Conservation (phyloP, 495 filamentous ascomycete genomes). For the Glonium stellatum region DNA sequence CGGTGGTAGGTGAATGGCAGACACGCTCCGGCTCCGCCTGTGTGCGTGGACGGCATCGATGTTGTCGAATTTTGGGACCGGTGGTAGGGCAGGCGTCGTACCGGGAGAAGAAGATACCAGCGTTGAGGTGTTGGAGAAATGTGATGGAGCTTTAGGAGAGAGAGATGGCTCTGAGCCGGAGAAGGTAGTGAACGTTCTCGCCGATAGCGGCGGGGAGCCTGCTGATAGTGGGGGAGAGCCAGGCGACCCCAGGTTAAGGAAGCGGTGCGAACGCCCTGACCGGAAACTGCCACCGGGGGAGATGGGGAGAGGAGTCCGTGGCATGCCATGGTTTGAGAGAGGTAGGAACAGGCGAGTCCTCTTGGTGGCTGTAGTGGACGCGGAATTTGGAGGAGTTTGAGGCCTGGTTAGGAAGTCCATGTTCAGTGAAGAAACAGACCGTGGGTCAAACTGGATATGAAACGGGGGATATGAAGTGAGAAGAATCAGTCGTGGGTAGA, state of each 20-base stretch:
- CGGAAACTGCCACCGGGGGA: constrained; percentile 17
- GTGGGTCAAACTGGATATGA: no score
- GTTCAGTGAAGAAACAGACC: neutral
- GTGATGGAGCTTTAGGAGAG: constrained; percentile 9
- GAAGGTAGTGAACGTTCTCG: constrained; percentile 21
- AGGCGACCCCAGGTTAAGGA: neutral
- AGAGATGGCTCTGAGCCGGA: constrained; percentile 22
- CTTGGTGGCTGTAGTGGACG: constrained; percentile 1
- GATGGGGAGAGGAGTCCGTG: constrained; percentile 10
- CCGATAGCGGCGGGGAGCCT: constrained; percentile 24
- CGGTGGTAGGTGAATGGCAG: neutral
- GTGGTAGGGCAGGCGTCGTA: neutral
- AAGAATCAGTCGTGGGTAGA: no score
- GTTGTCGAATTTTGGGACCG: constrained; percentile 1
- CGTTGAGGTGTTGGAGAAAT: constrained; percentile 15
- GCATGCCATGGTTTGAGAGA: constrained; percentile 21
- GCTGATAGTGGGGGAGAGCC: neutral
- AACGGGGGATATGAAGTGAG: no score
- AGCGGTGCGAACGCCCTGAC: constrained; percentile 3
- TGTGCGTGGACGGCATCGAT: neutral
- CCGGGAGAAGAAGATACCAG: neutral
- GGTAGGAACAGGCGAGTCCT: constrained; percentile 16
- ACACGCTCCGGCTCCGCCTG: neutral
- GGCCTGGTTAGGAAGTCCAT: constrained; percentile 3
- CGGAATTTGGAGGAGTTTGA: neutral